phyloP scores from a whole-genome alignment of 2,329 filamentous ascomycete species.

The Talaromyces sp. region DNA sequence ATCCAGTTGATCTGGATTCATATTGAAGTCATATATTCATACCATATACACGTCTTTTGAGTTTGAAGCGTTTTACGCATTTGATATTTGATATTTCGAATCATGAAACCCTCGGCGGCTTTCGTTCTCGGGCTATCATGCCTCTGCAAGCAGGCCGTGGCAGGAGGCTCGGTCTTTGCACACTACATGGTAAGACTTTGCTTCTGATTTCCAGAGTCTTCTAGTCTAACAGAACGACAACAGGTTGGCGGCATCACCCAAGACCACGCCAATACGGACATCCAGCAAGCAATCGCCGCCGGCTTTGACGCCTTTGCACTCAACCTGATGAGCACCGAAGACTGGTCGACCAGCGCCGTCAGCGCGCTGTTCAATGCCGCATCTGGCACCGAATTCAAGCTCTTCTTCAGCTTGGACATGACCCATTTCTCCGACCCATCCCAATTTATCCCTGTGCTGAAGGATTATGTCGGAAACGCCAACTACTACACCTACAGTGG shows the following conservation, averaged over 20 bases:
- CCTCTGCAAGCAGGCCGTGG: conserved; percentile 1
- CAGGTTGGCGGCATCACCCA: conserved; percentile 16
- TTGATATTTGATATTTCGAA: neutral
- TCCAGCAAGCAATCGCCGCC: conserved; percentile 18
- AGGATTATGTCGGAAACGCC: conserved; percentile 15
- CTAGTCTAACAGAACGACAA: neutral
- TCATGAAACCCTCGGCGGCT: neutral
- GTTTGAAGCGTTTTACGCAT: neutral
- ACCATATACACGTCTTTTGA: neutral
- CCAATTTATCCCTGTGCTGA: conserved; percentile 22
- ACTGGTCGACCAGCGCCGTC: conserved; percentile 24
- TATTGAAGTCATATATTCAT: neutral
- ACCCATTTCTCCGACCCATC: conserved; percentile 17
- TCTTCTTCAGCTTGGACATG: conserved; percentile 36
- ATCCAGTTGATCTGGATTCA: neutral
- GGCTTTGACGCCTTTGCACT: conserved; percentile 31
- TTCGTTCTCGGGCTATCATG: neutral
- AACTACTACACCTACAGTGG: conserved; percentile 25
- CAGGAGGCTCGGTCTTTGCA: conserved; percentile 8
- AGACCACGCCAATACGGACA: conserved; percentile 14
- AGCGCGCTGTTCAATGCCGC: conserved; percentile 25
- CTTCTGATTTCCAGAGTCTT: neutral
- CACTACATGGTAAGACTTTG: conserved; percentile 10
- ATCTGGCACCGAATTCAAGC: conserved; percentile 22
- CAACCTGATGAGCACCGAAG: conserved; percentile 20